Evolutionary conservation across 176 grass and related monocot genomes (phyloP), one percentile per base, ranked within the genome.

Genomic region (Bothriochloa decipiens): DNA sequence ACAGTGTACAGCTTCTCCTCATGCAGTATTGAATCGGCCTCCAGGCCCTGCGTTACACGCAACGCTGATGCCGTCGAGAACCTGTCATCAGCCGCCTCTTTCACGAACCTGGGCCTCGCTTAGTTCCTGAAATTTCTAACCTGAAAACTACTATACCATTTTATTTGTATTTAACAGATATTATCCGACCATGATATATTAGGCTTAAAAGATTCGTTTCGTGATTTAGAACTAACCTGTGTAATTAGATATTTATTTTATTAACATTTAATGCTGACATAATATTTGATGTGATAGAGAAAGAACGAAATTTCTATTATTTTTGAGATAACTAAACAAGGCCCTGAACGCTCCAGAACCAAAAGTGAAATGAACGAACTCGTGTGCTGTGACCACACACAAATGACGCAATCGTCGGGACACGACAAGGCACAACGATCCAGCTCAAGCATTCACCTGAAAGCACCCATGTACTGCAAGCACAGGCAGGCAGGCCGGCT

Each of bases 31-130:
- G 22, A 57, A n/a, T 23, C 28, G 28, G 8, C 25, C 41, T 23
- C 62, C 23, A 71, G 49, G 14, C 25, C 75, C 81, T 84, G 22
- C 81, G 45, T 55, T 8, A 15, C 75, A 88, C 86, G 68, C 81
- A 73, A 57, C 43, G 2, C 46, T n/a, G 79, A 14, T 33, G 71
- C 63, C n/a, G 57, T 61, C 22, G 37, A 40, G 25, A 74, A 8
- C 50, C 15, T 52, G 49, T 25, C 12, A 15, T 45, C 68, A 22
- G 33, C 7, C 36, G 16, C 7, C 37, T 41, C 18, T 12, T 1
- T 55, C 52, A 22, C 7, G 14, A 50, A 50, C 42, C 3, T 37
- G 65, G n/a, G n/a, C n/a, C n/a, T n/a, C n/a, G n/a, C n/a, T n/a
- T n/a, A n/a, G n/a, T n/a, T n/a, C n/a, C n/a, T n/a, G n/a, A n/a